A percentile compares a stretch with the other conserved stretches of the same genome.
phyloP scores from a whole-genome alignment of 2,329 filamentous ascomycete species.

The Chalaropsis thielavioides region DNA sequence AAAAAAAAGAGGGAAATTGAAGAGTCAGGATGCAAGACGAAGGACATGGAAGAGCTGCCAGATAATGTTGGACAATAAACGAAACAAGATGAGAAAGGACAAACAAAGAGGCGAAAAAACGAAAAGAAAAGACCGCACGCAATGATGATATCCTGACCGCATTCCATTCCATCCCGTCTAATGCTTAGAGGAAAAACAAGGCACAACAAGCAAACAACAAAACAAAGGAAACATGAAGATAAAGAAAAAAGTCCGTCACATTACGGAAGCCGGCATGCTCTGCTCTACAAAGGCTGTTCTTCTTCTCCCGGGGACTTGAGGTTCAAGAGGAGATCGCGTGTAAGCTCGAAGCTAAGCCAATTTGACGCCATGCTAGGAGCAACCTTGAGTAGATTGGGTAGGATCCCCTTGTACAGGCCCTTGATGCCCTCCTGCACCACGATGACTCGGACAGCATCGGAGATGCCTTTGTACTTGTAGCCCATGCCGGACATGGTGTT shows the following conservation, averaged over 20 bases:
- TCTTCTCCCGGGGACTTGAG: constrained; percentile 35
- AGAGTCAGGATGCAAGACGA: neutral
- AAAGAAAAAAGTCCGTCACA: neutral
- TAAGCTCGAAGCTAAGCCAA: constrained; percentile 94
- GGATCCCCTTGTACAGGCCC: constrained; percentile 90
- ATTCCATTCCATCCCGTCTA: constrained; percentile 2
- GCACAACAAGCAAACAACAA: neutral
- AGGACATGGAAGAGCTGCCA: neutral
- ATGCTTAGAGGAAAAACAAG: neutral
- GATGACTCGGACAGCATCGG: constrained; percentile 71
- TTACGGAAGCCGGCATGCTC: neutral
- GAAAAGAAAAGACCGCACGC: neutral
- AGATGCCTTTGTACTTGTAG: constrained; percentile 80
- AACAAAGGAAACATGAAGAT: neutral
- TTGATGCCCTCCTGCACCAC: constrained; percentile 66
- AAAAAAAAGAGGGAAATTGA: neutral
- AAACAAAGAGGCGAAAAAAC: neutral
- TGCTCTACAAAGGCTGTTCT: constrained; percentile 16
- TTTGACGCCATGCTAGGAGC: constrained; percentile 97
- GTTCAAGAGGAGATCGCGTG: constrained; percentile 66
- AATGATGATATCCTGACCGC: constrained; percentile 1
- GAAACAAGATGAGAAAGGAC: neutral
- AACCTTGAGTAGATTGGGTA: constrained; percentile 90
- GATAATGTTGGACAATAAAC: neutral
- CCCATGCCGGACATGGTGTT: constrained; percentile 99